Base-by-base conservation (phyloP, 352 stramenopile genomes). In the Chrysophaeum taylorii region DNA sequence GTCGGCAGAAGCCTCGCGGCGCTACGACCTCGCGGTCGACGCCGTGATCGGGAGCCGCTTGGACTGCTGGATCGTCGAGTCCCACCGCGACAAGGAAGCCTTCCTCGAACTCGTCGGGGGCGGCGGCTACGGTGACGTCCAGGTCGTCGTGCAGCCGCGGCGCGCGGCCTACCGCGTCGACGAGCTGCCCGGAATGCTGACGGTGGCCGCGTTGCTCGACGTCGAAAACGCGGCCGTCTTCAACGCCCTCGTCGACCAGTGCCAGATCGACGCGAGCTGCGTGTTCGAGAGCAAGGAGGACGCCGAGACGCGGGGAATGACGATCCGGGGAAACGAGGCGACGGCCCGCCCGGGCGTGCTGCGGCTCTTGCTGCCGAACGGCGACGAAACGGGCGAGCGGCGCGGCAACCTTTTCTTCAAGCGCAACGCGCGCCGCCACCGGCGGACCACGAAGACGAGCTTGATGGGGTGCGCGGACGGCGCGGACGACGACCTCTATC, bases 201-300 rank as follows among this genome's bases (percentile, higher is more conserved):
- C 77, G 15, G 78, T 87, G 21, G 78, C 76, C 23, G 5, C 9
- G 9, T 2, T 83, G 36, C 41, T 90, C 2, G 79, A 66, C 35
- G 70, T 86, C 64, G 72, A 83, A 7, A 79, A 88, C 73, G 78
- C 84, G 61, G 71, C 86, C 61, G 79, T 83, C 21, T 88, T 84
- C 72, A 90, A 90, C 69, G 82, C 72, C 48, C 75, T 90, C 18
- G 78, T 88, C 23, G 83, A 90, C 72, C 14, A 48, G 41, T 67
- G 37, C 0, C 81, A 75, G 31, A 85, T 86, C 63, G 84, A 90
- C 64, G 60, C 77, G 43, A 77, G 48, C 33, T 82, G 82, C 18
- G 63, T 90, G 0, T 69, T 72, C 29, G 66, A 72, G n/a, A 79
- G 73, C 18, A 88, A 84, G 69, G 74, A 85, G 25, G 75, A 71